Evolutionary conservation across 495 filamentous ascomycete species (phyloP), one percentile per base, ranked within the genome.

Genomic region (Neurospora tetrasperma): DNA sequence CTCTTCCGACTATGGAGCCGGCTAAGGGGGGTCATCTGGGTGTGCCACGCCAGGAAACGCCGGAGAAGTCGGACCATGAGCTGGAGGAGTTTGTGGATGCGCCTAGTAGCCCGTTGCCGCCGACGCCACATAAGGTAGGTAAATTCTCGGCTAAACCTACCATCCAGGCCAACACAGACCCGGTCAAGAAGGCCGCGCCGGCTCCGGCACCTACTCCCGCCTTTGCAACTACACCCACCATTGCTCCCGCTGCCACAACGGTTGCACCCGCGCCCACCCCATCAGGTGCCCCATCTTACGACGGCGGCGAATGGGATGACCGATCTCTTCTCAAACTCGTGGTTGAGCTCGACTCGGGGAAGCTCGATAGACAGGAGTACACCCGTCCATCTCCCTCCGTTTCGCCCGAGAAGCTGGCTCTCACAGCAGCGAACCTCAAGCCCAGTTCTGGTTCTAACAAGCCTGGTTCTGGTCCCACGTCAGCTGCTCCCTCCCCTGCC

Each of bases 301-400:
- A 79, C 23, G 70, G 83, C 40, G 83, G 79, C 69, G 83, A 87
- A 31, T 77, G 75, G 11, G 85, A 86, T 71, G 84, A 87, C n/a
- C 77, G 74, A 14, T 84, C 83, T 59, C 77, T 86, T 5, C 71
- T 85, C 27, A 77, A 83, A 71, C 73, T 87, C 9, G 82, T 85
- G 5, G 82, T 83, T 44, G 84, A 86, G 62, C 71, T 85, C 14
- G 85, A 86, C 66, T 77, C 81, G 12, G 78, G 74, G 4, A 80
- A 80, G 42, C 74, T 76, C 43, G 74, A 78, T 18, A 74, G 72
- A 42, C 70, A 46, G 38, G 72, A 75, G 42, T 75, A 76, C 70
- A 20, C 42, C n/a, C 74, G 69, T 5, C 39, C 70, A 16, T 14
- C 62, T 68, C 71, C 75, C 16, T 70, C 74, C 23, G 69, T 69